phyloP scores from a whole-genome alignment of 352 stramenopile genomes.

The Pythium dissotocum region DNA sequence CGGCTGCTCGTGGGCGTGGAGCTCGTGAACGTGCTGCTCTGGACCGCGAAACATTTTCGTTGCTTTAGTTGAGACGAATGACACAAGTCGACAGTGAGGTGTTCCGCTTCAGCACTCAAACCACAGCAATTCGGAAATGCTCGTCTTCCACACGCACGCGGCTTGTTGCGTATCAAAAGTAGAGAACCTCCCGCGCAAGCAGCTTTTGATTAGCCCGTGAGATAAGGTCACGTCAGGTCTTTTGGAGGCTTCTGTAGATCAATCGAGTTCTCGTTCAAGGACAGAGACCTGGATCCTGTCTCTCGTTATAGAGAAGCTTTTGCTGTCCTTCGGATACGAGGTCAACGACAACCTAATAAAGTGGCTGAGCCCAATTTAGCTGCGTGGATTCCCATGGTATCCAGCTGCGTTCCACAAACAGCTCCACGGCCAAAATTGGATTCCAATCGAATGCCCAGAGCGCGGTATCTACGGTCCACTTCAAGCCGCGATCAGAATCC shows the following conservation, averaged over 20 bases:
- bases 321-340: background rate
- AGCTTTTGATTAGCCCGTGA: background rate
- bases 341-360: background rate
- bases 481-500: background rate
- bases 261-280: background rate
- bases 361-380: background rate
- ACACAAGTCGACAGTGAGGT: background rate
- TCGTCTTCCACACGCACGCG: background rate
- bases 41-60: constrained; percentile 28
- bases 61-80: background rate
- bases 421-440: background rate
- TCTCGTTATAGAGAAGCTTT: background rate
- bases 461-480: background rate
- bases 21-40: constrained; percentile 24
- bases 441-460: background rate
- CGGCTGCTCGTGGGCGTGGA: constrained; percentile 24
- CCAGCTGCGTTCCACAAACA: background rate
- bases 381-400: background rate
- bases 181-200: background rate
- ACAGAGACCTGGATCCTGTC: background rate
- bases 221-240: background rate
- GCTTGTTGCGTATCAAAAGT: background rate
- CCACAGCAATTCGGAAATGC: constrained; percentile 23
- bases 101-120: constrained; percentile 4
- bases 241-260: background rate